phyloP scores from a whole-genome alignment of 176 grass and related monocot species.

The Cocos nucifera region DNA sequence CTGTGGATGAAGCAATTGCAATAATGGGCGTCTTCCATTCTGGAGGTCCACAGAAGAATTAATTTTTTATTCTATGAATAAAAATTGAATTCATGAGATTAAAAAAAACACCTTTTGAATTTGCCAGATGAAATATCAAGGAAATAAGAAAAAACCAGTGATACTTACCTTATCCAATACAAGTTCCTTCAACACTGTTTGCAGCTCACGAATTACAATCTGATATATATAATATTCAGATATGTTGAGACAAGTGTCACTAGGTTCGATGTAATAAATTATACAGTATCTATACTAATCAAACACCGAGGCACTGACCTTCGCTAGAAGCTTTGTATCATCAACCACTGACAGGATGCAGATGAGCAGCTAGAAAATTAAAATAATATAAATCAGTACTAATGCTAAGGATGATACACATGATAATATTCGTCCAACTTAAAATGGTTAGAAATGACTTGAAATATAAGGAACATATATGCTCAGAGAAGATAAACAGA shows the following conservation, averaged over 20 bases:
- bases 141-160: slow-evolving; percentile 7
- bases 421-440: not conserved
- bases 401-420: not conserved
- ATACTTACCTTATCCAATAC: slow-evolving; percentile 66
- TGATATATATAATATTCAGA: slow-evolving; percentile 28
- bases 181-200: slow-evolving; percentile 53
- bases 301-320: slow-evolving; percentile 27
- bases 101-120: not conserved
- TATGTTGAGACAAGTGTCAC: not conserved
- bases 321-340: slow-evolving; percentile 84
- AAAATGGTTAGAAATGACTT: not conserved
- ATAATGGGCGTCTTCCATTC: slow-evolving; percentile 78
- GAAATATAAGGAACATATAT: too few relatives aligned
- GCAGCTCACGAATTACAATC: slow-evolving; percentile 59
- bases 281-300: too few relatives aligned
- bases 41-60: slow-evolving; percentile 23
- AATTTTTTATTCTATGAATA: too few relatives aligned
- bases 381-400: slow-evolving; percentile 25
- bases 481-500: too few relatives aligned
- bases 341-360: slow-evolving; percentile 78
- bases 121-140: slow-evolving; percentile 15
- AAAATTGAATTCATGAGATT: not conserved
- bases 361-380: slow-evolving; percentile 45
- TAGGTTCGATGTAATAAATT: too few relatives aligned
- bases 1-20: slow-evolving; percentile 69